phyloP scores from a whole-genome alignment of 139 green algal species.

The Haematococcus sp. region DNA sequence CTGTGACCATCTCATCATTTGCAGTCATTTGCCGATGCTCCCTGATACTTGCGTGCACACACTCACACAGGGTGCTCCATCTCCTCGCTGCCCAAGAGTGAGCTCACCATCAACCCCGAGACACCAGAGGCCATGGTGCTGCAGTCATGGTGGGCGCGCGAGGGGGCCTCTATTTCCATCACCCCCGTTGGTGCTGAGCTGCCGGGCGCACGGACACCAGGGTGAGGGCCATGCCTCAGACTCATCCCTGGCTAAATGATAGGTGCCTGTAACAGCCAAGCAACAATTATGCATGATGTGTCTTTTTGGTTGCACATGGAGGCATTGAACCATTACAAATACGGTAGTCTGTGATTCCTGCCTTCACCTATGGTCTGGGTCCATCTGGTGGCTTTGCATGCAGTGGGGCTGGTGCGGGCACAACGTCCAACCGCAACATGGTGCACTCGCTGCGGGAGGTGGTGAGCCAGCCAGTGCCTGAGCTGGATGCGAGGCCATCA shows the following conservation, averaged over 20 bases:
- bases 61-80: conserved; percentile 57
- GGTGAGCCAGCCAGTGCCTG: conserved; percentile 22
- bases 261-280: no score
- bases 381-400: not conserved
- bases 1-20: no score
- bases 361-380: not conserved
- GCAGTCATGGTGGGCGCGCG: not conserved
- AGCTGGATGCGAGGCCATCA: conserved; percentile 51
- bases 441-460: conserved; percentile 21
- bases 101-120: conserved; percentile 55
- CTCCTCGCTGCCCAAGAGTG: conserved; percentile 40
- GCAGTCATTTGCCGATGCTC: no score
- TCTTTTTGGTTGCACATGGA: not conserved
- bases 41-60: no score
- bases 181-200: conserved; percentile 60
- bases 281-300: not conserved
- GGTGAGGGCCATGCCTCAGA: not conserved
- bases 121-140: not conserved
- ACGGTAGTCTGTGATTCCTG: not conserved
- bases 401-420: conserved; percentile 2
- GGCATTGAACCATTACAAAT: not conserved
- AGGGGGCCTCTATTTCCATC: conserved; percentile 22
- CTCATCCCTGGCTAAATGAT: no score
- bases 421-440: conserved; percentile 14
- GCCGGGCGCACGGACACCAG: conserved; percentile 1